Base-by-base conservation (phyloP, 2,329 filamentous ascomycete species). In the Exophiala aquamarina region DNA sequence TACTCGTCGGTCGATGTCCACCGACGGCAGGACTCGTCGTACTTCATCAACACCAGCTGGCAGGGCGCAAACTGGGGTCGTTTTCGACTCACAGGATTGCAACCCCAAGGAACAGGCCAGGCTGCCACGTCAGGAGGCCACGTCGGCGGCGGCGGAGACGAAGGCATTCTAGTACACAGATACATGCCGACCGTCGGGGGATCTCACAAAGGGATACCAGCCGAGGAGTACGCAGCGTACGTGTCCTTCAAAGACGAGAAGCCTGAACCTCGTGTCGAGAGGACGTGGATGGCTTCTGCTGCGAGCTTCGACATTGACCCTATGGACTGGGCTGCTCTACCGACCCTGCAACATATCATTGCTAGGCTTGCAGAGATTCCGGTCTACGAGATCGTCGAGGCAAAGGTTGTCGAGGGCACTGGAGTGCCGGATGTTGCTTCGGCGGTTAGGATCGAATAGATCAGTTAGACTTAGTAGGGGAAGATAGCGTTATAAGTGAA, bases 321-420 rank as follows among this genome's bases (percentile, higher is more conserved):
- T 0, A 55, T 74, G 13, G 73, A 79, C 55, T 79, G 74, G 79
- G 66, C 78, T 37, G 66, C 63, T 3, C 59, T 84, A 48, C 82
- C 82, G 0, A 85, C 81, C 2, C 63, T 84, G 42, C 79, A 84
- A 57, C 77, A 84, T 58, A 64, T 85, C 7, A 65, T 79, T 4
- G 62, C 65, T 15, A 66, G 72, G 11, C 61, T 84, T 46, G 71
- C 72, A 1, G 76, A 80, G 53, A 67, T 85, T 3, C 81, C 80
- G 0, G 62, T 83, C 2, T 82, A 78, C 56, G 74, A 75, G 46
- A 62, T 84, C 31, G 64, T 83, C 3, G 67, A 72, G 23, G 79
- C 73, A 1, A 81, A 77, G 63, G 66, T 83, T 2, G 74, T 78
- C 0, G 72, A 79, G 55, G 79, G 78, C 0, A 64, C 61, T 11